phyloP scores from a whole-genome alignment of 2,329 filamentous ascomycete genomes.

The Botrytis porri region DNA sequence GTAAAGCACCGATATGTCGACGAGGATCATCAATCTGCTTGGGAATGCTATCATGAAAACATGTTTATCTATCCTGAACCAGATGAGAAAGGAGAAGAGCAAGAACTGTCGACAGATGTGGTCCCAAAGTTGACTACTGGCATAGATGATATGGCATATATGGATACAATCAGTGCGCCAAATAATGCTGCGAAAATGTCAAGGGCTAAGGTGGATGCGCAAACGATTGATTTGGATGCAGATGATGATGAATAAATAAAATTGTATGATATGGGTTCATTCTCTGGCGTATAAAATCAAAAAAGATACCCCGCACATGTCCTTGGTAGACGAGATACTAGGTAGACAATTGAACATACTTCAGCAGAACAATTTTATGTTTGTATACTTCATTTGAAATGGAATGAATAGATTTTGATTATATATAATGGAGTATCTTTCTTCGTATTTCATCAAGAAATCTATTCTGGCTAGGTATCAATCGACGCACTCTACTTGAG shows the following conservation, averaged over 20 bases:
- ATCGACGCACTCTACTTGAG: neutral
- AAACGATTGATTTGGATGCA: slow-evolving; percentile 20
- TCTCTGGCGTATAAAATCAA: slow-evolving; percentile 28
- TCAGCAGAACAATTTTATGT: neutral
- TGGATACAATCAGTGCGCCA: slow-evolving; percentile 61
- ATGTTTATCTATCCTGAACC: slow-evolving; percentile 49
- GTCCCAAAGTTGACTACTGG: slow-evolving; percentile 47
- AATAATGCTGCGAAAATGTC: slow-evolving; percentile 34
- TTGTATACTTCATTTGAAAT: neutral
- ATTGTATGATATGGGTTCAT: slow-evolving; percentile 22
- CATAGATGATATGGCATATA: slow-evolving; percentile 56
- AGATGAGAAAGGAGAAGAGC: slow-evolving; percentile 22
- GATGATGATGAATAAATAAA: slow-evolving; percentile 18
- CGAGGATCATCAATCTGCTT: slow-evolving; percentile 73
- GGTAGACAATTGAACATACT: slow-evolving; percentile 15
- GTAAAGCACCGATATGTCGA: slow-evolving; percentile 74
- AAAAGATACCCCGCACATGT: slow-evolving; percentile 33
- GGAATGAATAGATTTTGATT: neutral
- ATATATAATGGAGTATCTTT: neutral
- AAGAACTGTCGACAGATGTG: slow-evolving; percentile 26
- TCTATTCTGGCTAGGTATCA: neutral
- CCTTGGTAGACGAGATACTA: slow-evolving; percentile 12
- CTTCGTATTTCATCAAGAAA: neutral
- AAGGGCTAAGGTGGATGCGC: slow-evolving; percentile 31
- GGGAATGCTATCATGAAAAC: slow-evolving; percentile 70